Evolutionary conservation across 1,284 basidiomycete genomes (phyloP), one percentile per base, ranked within the genome.

Genomic region (Irpex rosettiformis): DNA sequence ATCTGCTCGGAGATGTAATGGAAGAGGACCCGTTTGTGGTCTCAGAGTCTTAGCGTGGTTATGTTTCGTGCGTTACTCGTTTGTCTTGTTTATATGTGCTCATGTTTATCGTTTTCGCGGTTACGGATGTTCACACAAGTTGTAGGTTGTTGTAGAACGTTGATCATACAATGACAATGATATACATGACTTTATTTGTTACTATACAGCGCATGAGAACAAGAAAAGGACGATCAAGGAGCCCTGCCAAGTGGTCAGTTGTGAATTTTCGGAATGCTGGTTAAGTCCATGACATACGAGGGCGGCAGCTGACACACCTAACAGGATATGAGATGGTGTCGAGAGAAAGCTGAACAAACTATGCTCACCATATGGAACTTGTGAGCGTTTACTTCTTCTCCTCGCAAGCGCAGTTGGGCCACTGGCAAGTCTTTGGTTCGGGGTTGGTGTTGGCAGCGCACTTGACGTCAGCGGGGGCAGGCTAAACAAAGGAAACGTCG

Each of bases 1-100:
- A 79, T n/a, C 68, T 86, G 57, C 82, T 91, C 78, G 84, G 85
- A 67, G 69, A 79, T 52, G 73, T 73, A 1, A 66, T 73, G 62
- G 64, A 65, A 18, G 75, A 64, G 2, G 85, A 89, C 67, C 86
- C 86, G 6, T 91, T 90, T 64, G 69, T 62, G 4, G 59, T 69
- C 1, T 43, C 71, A 21, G 49, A 51, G 11, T 11, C 48, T 6
- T 51, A 51, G 25, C 6, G 10, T 10, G 24, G 27, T 11, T 16
- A 25, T 24, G 11, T 25, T 22, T 11, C 27, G 48, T 51, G 48
- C 48, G 48, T 51, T 37, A 51, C 25, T 51, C 22, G 27, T 51
- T 28, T 13, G 16, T 5, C 55, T 24, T 25, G 28, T 33, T 22
- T 40, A 56, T 30, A 49, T 13, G 16, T 28, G 48, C 48, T 51